Evolutionary conservation across 2,329 filamentous ascomycete species (phyloP).

Genomic region (Colletotrichum musicola): DNA sequence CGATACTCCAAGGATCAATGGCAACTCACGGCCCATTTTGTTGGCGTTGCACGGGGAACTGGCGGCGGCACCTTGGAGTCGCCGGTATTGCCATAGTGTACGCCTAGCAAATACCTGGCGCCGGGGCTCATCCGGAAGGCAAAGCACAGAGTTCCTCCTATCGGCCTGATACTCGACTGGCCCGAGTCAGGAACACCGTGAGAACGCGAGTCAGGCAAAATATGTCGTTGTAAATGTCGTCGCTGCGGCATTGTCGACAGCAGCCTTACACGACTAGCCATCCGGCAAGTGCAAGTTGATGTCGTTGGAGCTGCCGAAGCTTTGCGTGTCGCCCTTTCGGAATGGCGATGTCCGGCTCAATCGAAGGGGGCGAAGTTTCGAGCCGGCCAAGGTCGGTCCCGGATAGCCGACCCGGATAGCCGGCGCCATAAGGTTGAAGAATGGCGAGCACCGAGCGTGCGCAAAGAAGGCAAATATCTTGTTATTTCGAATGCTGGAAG

Average conservation of each 20-base stretch:
- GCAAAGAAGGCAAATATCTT: not conserved
- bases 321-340: conserved; percentile 23
- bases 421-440: no score
- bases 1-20: not conserved
- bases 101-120: not conserved
- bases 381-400: conserved; percentile 14
- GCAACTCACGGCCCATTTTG: not conserved
- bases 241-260: no score
- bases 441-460: no score
- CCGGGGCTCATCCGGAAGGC: not conserved
- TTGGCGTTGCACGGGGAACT: conserved; percentile 1
- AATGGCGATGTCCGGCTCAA: conserved; percentile 14
- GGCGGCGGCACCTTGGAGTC: no score
- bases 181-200: no score
- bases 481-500: not conserved
- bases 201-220: conserved; percentile 5
- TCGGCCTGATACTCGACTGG: no score
- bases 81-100: no score
- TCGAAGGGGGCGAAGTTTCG: conserved; percentile 6
- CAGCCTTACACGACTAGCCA: no score
- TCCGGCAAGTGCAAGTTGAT: no score
- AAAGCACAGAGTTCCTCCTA: not conserved
- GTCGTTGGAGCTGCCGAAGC: not conserved
- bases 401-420: conserved; percentile 3
- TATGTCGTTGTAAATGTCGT: not conserved